Conservation (phyloP, 176 grass and related monocot species). For the Paspalum vaginatum region DNA sequence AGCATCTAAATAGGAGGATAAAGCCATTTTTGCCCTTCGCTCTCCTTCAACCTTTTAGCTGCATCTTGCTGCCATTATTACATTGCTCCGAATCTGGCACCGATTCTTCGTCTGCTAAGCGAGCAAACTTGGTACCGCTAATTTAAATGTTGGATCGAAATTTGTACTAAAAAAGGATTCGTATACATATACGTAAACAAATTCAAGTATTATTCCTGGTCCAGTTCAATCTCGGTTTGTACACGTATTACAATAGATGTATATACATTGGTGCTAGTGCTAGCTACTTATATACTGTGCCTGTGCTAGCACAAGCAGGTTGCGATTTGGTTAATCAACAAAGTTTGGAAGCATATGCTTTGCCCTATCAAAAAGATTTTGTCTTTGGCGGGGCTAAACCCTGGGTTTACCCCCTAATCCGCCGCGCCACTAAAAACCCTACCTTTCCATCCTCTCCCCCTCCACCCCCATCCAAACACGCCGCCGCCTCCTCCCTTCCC, state of each 20-base stretch:
- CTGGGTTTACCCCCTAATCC: background rate
- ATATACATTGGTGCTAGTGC: too few species aligned
- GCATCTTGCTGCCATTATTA: background rate
- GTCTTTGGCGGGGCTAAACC: slow-evolving; percentile 34
- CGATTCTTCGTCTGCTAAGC: background rate
- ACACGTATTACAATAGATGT: too few species aligned
- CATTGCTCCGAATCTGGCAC: background rate
- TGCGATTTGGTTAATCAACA: background rate
- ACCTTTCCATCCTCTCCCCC: background rate
- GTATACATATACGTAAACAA: too few species aligned
- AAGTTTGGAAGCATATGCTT: slow-evolving; percentile 2
- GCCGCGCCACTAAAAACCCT: slow-evolving; percentile 45
- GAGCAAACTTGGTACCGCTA: background rate
- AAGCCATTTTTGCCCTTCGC: background rate
- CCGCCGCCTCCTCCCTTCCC: slow-evolving; percentile 16
- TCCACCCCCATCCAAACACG: background rate
- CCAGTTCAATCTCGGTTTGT: too few species aligned
- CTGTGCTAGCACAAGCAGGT: too few species aligned
- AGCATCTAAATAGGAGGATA: background rate
- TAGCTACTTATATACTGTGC: too few species aligned
- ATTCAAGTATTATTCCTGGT: too few species aligned
- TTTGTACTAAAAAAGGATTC: background rate
- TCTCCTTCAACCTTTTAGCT: background rate
- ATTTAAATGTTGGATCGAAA: background rate
- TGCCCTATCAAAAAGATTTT: background rate